Conservation (phyloP, 2,329 filamentous ascomycete species). For the Colletotrichum magnum region DNA sequence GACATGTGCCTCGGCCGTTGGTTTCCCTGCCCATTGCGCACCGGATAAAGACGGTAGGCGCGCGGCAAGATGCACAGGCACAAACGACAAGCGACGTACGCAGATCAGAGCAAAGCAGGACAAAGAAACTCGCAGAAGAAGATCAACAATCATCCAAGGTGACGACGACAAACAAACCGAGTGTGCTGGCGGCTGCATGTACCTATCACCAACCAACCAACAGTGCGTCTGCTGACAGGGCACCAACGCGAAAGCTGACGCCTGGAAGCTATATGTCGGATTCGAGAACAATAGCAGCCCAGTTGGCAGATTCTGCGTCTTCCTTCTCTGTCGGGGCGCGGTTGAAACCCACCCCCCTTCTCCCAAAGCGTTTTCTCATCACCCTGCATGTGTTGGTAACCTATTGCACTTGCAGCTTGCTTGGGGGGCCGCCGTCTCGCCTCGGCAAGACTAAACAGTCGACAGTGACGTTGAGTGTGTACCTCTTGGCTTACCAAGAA, state of each 20-base stretch:
- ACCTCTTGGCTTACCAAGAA: no score
- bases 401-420: constrained; percentile 19
- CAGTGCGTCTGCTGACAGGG: not conserved
- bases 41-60: constrained; percentile 6
- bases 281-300: constrained; percentile 28
- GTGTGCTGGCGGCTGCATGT: not conserved
- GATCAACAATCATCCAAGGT: no score
- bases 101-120: not conserved
- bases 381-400: constrained; percentile 34
- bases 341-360: not conserved
- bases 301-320: not conserved
- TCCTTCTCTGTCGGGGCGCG: not conserved
- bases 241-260: constrained; percentile 5
- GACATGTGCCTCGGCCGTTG: no score
- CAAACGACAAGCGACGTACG: constrained; percentile 4
- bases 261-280: constrained; percentile 1
- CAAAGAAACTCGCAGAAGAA: constrained; percentile 1
- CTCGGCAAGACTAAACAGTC: not conserved
- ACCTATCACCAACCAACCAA: no score
- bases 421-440: not conserved
- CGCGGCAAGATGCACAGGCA: constrained; percentile 31
- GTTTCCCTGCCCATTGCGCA: no score
- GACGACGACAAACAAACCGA: not conserved
- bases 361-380: constrained; percentile 8
- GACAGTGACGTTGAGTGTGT: not conserved